These are phyloP conservation scores for Phytopythium litorale DNA, from an alignment of 352 stramenopile genomes.

Conservation along the genomic window DNA sequence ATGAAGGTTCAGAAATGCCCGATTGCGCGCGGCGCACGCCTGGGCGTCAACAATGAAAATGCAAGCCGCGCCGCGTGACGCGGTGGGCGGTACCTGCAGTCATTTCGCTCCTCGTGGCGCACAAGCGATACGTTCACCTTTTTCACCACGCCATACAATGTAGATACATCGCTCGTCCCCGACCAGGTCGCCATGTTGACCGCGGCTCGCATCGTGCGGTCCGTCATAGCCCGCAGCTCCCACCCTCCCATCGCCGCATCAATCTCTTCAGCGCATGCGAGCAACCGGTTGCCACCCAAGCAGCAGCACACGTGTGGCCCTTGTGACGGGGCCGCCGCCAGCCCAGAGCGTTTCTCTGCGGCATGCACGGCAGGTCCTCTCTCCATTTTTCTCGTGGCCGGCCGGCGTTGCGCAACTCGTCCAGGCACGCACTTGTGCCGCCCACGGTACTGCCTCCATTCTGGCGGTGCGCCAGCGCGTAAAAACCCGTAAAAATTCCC, in stretches of 20 bases:
- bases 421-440: neutral
- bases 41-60: slow-evolving; percentile 3
- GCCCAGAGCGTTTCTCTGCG: slow-evolving; percentile 2
- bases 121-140: no score
- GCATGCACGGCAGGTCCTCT: neutral
- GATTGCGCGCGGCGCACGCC: neutral
- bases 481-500: slow-evolving; percentile 4
- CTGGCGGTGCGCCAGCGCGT: slow-evolving; percentile 1
- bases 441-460: neutral
- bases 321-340: neutral
- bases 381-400: neutral
- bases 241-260: neutral
- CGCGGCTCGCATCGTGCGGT: neutral
- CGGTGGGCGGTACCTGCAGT: neutral
- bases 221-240: neutral
- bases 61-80: neutral
- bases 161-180: no score
- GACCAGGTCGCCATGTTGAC: neutral
- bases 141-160: no score
- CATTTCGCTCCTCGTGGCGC: neutral
- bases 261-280: neutral
- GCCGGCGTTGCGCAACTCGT: neutral
- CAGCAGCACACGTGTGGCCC: neutral
- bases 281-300: neutral
- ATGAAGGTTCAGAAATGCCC: slow-evolving; percentile 3